A percentile compares a stretch with the other conserved stretches of the same genome.
These are phyloP conservation scores for Rhizophagus prolifer DNA, from an alignment of 192 early-diverging fungal species.

Conservation along the genomic window DNA sequence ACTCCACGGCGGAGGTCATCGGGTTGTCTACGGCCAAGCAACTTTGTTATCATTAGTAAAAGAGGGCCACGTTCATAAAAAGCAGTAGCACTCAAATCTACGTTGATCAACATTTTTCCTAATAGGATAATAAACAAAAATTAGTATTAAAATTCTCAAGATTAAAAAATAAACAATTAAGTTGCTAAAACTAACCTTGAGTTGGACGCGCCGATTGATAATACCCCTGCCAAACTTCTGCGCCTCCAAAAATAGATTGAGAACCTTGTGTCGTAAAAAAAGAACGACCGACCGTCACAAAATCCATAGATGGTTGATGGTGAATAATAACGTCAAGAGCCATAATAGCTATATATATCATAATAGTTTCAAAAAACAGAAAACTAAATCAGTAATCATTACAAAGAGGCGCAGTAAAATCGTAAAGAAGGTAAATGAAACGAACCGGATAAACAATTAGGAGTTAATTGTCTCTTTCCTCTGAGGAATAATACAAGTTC, in stretches of 20 bases:
- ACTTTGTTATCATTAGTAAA: constrained; percentile 66
- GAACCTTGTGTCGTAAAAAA: constrained; percentile 80
- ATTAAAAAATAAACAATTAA: too few relatives aligned
- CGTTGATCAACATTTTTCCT: constrained; percentile 61
- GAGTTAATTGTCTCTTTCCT: constrained; percentile 32
- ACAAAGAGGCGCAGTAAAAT: too few relatives aligned
- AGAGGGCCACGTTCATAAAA: constrained; percentile 72
- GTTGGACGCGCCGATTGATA: constrained; percentile 78
- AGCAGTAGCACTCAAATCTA: constrained; percentile 69
- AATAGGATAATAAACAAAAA: too few relatives aligned
- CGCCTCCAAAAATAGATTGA: constrained; percentile 59
- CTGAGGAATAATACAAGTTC: constrained; percentile 53
- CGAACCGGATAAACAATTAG: constrained; percentile 28
- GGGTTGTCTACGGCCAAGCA: constrained; percentile 53
- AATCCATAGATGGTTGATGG: constrained; percentile 71
- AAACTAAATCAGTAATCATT: background rate
- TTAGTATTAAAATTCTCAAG: too few relatives aligned
- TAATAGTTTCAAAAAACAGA: background rate
- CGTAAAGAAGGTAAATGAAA: background rate
- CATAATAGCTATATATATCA: constrained; percentile 46
- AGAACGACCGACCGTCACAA: constrained; percentile 80
- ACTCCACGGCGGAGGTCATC: constrained; percentile 54
- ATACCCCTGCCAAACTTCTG: constrained; percentile 92
- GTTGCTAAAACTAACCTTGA: constrained; percentile 23
- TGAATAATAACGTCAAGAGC: constrained; percentile 82